Evolutionary conservation across 805 yeast genomes (phyloP).

Genomic region (Sugiyamaella valdiviana): DNA sequence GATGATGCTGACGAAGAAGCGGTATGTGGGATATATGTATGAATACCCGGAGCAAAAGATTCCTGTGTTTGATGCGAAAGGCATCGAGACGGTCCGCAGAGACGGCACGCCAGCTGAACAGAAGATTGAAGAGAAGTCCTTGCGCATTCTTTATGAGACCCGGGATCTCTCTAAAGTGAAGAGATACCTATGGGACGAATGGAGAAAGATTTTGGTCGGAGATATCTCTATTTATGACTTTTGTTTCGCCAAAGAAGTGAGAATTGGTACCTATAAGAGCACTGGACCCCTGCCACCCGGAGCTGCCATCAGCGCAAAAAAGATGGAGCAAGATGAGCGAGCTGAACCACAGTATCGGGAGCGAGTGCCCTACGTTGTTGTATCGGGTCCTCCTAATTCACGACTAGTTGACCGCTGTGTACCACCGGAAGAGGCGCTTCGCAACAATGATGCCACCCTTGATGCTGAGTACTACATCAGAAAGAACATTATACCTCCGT

Average conservation of each 20-base stretch:
- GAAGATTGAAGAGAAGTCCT: conserved; percentile 64
- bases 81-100: conserved; percentile 88
- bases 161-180: conserved; percentile 67
- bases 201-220: conserved; percentile 56
- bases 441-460: conserved; percentile 37
- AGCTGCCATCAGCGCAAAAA: conserved; percentile 68
- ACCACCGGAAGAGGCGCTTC: conserved; percentile 68
- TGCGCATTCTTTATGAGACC: conserved; percentile 66
- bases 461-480: conserved; percentile 84
- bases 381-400: conserved; percentile 49
- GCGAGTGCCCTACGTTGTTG: conserved; percentile 80
- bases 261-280: conserved; percentile 74
- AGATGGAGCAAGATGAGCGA: conserved; percentile 57
- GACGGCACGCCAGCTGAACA: conserved; percentile 94
- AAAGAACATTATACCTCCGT: conserved; percentile 81
- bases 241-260: conserved; percentile 86
- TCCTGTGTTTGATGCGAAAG: conserved; percentile 89
- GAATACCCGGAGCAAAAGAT: conserved; percentile 48
- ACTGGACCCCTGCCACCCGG: conserved; percentile 81
- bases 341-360: conserved; percentile 84
- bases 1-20: conserved; percentile 72
- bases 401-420: conserved; percentile 71
- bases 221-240: conserved; percentile 71
- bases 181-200: conserved; percentile 56
- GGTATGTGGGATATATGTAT: conserved; percentile 84